Base-by-base conservation (phyloP, 2,329 filamentous ascomycete species). In the Cyclaneusma minus region DNA sequence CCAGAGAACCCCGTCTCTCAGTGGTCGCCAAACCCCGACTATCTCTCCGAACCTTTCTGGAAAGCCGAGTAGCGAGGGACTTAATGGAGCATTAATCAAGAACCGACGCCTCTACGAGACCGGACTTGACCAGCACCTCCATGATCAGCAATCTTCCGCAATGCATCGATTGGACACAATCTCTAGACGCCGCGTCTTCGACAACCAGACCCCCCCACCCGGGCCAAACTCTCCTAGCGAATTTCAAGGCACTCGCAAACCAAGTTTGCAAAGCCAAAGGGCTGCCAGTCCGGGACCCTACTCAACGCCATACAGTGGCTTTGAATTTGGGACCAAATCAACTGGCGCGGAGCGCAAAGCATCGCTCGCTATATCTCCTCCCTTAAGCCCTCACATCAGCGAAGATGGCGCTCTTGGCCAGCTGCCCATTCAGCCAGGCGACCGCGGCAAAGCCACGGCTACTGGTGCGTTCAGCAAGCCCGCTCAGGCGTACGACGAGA, bases 51-150 rank as follows among this genome's bases (percentile, higher is more conserved):
- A 42, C 4, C 31, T 31, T 12, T 33, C 54, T 55, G 2, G 39
- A 52, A 3, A 44, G 40, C 21, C 48, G n/a, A 24, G 56, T 5
- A 48, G 49, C n/a, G 38, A 53, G 4, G 52, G 56, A 0, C 42
- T 71, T 0, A 77, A 83, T 29, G 67, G 76, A 28, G 70, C 62
- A 20, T 65, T 73, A 4, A 77, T 72, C 2, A 79, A 85, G 36
- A 67, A 68, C 2, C 68, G 78, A 27, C 64, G 83, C 22, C 58
- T 93, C 2, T 94, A 93, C 42, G 85, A 91, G 35, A 80, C 82
- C 35, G 77, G 78, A 1, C 57, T 91, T 10, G 78, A 74, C 25
- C 76, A 85, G 41, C 75, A 89, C 34, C 61, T 81, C 8, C 75
- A 85, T 25, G 81, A 85, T 29, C 77, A 89, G 37, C 83, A 87